Conservation (phyloP, 1,139 yeast species). For the Saccharomyces pastorianus region DNA sequence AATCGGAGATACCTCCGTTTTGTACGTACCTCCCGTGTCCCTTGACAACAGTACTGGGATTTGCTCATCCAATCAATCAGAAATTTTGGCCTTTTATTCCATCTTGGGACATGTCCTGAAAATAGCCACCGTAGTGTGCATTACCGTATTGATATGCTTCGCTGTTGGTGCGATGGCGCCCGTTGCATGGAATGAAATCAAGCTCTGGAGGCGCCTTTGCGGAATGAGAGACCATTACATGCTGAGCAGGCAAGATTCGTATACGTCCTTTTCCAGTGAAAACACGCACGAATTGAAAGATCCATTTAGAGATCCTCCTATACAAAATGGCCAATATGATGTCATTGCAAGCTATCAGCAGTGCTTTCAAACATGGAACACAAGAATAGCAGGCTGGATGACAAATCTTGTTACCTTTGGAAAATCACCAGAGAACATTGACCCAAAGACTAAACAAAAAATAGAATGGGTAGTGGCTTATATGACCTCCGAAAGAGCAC, state of each 20-base stretch:
- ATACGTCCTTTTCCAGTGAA: background rate
- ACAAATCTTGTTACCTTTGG: constrained; percentile 18
- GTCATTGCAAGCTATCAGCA: constrained; percentile 27
- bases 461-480: constrained; percentile 45
- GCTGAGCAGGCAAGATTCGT: constrained; percentile 7
- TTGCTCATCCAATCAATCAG: constrained; percentile 20
- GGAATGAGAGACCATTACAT: constrained; percentile 21
- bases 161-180: constrained; percentile 38
- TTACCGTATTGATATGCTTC: constrained; percentile 35
- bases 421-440: constrained; percentile 11
- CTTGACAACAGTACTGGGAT: constrained; percentile 11
- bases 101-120: constrained; percentile 31
- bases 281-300: constrained; percentile 1
- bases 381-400: constrained; percentile 9
- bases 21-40: constrained; percentile 27
- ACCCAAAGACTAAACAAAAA: constrained; percentile 14
- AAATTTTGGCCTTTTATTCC: constrained; percentile 32
- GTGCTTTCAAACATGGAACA: constrained; percentile 27
- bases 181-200: constrained; percentile 38
- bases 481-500: constrained; percentile 41
- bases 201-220: constrained; percentile 43
- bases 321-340: constrained; percentile 14
- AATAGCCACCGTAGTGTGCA: constrained; percentile 24
- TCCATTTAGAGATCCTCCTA: constrained; percentile 5
- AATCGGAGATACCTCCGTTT: constrained; percentile 12